Evolutionary conservation across 805 yeast species (phyloP), one percentile per base, ranked within the genome.

Genomic region (Cyberlindnera lachancei): DNA sequence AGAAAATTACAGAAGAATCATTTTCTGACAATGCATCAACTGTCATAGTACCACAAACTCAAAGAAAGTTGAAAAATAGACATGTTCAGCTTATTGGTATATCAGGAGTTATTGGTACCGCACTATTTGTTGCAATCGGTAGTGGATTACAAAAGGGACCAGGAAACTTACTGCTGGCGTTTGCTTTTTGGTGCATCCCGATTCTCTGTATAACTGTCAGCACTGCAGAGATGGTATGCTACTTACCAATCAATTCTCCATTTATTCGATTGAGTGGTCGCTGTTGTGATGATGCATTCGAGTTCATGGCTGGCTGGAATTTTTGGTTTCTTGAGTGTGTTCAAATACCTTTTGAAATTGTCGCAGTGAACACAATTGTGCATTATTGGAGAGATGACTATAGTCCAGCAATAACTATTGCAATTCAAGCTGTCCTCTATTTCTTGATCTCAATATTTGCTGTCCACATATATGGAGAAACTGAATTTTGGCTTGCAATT

Each of bases 61-160:
- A 61, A 19, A 56, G 90, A 28, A 64, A 66, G 18, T 61, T 82
- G 34, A 59, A 66, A 38, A 73, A 76, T 33, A 63, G 94, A 37
- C 95, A 86, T 58, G 75, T 84, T 17, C 86, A 82, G 48, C 64
- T 84, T 33, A 75, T 84, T 39, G 81, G 85, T 10, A 77, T 84
- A 16, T 86, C 90, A 14, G 92, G 90, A 32, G 79, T 85, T 24
- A 79, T 83, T 42, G 94, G 94, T 24, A 79, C 90, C 2, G 90
- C 83, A 7, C 59, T 83, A 6, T 83, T 83, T 43, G 86, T 81
- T 5, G 70, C 84, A 17, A 78, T 80, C 35, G 87, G 87, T 11
- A 56, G 64, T 29, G 81, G 75, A 1, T 57, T 84, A 19, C 62
- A 68, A 19, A 87, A 82, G 31, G 94, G 94, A 1, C 80, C 90